Percentiles rank a stretch among this genome's conserved stretches.
These are phyloP conservation scores for Fusarium chuoi DNA, from an alignment of 2,329 filamentous ascomycete genomes.

Conservation along the genomic window DNA sequence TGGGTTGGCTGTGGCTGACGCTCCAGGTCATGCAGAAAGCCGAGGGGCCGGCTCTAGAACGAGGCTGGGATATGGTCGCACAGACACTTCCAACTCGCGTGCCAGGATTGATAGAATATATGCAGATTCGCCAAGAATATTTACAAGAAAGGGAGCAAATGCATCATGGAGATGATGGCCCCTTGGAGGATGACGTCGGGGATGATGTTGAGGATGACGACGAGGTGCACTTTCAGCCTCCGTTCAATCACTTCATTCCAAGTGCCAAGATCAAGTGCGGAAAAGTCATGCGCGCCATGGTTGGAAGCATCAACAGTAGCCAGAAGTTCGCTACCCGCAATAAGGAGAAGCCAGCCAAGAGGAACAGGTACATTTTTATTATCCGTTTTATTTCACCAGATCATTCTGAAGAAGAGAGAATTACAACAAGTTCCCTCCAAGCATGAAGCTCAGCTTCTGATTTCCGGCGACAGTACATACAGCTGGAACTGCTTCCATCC, in stretches of 20 bases:
- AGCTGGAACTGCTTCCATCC: background rate
- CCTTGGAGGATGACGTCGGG: background rate
- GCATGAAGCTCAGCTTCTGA: background rate
- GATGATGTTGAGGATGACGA: background rate
- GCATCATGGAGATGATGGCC: background rate
- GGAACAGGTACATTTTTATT: too few relatives aligned
- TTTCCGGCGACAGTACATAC: background rate
- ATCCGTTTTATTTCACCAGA: background rate
- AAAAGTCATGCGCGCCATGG: background rate
- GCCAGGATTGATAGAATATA: background rate
- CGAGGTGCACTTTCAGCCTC: background rate
- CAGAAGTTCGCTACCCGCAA: background rate
- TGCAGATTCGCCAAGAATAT: background rate
- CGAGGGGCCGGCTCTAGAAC: background rate
- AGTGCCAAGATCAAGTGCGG: background rate
- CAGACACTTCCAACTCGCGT: background rate
- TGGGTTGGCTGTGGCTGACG: background rate
- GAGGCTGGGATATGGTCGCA: background rate
- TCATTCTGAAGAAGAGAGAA: background rate
- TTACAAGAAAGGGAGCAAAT: background rate
- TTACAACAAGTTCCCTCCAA: background rate
- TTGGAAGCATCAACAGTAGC: background rate
- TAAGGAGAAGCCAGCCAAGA: background rate
- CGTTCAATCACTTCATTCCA: background rate
- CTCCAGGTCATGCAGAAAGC: background rate